Percentiles rank a stretch among this genome's conserved stretches.
Conservation (phyloP, 768 basidiomycete genomes). For the Chiua virens region DNA sequence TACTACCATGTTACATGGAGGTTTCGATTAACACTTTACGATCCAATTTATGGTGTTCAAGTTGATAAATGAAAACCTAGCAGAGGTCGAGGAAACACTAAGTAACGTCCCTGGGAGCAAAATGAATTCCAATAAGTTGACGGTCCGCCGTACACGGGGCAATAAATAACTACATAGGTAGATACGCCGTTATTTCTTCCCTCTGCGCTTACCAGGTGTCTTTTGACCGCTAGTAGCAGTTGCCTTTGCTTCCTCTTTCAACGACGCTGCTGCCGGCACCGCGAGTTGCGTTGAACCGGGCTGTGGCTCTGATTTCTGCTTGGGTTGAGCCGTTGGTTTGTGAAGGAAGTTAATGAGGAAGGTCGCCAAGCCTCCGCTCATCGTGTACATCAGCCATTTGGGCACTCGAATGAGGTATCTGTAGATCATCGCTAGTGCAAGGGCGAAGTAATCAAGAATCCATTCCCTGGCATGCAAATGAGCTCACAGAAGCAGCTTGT, state of each 20-base stretch:
- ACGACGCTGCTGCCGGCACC: not conserved
- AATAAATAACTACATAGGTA: not conserved
- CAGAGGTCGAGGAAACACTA: too few relatives aligned
- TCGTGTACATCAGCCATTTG: constrained; percentile 67
- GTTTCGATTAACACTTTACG: too few relatives aligned
- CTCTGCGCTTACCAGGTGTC: constrained; percentile 29
- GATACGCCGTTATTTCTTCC: constrained; percentile 17
- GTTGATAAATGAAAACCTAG: too few relatives aligned
- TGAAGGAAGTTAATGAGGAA: constrained; percentile 68
- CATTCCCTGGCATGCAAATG: constrained; percentile 52
- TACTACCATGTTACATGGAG: too few relatives aligned
- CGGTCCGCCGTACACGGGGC: too few relatives aligned
- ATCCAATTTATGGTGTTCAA: too few relatives aligned
- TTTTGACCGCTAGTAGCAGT: constrained; percentile 17
- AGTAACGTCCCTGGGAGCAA: not conserved
- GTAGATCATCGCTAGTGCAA: constrained; percentile 51
- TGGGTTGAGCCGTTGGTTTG: constrained; percentile 16
- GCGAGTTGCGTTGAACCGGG: constrained; percentile 1
- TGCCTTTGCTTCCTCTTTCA: constrained; percentile 14
- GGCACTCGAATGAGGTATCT: constrained; percentile 54
- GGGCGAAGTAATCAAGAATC: constrained; percentile 59
- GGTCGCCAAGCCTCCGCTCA: constrained; percentile 68
- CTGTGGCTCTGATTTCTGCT: constrained; percentile 6
- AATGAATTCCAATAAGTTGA: not conserved
- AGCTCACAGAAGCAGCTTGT: constrained; percentile 1